Conservation (phyloP, 1,284 basidiomycete species). For the Phellinidium pouzarii region DNA sequence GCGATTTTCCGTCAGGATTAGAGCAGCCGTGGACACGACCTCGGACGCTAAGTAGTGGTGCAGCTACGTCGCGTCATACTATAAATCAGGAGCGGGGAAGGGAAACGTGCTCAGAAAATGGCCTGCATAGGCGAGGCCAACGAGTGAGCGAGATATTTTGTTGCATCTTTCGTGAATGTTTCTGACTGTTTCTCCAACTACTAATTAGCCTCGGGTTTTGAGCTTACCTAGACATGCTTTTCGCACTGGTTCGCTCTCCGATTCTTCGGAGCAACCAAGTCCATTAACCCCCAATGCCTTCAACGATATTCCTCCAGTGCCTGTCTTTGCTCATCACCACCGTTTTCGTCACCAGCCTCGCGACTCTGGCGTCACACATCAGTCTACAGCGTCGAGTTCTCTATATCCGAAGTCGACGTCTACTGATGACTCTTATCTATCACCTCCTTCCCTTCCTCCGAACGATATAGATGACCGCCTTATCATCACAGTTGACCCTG, state of each 20-base stretch:
- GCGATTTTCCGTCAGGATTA: not conserved
- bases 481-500: slow-evolving; percentile 43
- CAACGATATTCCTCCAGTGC: slow-evolving; percentile 24
- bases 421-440: slow-evolving; percentile 44
- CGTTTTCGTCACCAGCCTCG: slow-evolving; percentile 29
- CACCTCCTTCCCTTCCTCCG: slow-evolving; percentile 46
- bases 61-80: slow-evolving; percentile 4
- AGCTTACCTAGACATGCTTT: slow-evolving; percentile 34
- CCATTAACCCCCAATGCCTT: slow-evolving; percentile 29
- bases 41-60: slow-evolving; percentile 12
- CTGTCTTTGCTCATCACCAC: slow-evolving; percentile 20
- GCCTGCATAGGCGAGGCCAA: slow-evolving; percentile 5
- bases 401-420: slow-evolving; percentile 64
- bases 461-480: slow-evolving; percentile 36
- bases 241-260: slow-evolving; percentile 25
- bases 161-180: not conserved
- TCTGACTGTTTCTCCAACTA: not conserved
- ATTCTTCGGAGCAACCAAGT: slow-evolving; percentile 31
- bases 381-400: slow-evolving; percentile 61
- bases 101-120: slow-evolving; percentile 17
- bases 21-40: slow-evolving; percentile 5
- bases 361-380: slow-evolving; percentile 45
- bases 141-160: slow-evolving; percentile 8
- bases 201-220: slow-evolving; percentile 25
- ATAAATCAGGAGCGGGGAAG: slow-evolving; percentile 13